Conservation (phyloP, 768 basidiomycete species). For the Boletus tomentosulus region DNA sequence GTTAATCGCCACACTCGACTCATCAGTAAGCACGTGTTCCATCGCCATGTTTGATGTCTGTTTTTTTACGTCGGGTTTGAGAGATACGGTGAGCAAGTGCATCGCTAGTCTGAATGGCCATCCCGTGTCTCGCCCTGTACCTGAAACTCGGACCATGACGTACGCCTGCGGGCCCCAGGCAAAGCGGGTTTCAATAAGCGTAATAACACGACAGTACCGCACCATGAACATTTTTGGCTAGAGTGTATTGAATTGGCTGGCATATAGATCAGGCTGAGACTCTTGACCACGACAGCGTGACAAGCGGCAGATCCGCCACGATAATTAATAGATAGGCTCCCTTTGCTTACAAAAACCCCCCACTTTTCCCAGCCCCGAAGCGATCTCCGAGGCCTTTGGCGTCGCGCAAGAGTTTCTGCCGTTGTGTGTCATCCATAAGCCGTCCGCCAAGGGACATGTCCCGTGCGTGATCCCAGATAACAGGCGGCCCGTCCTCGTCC, state of each 20-base stretch:
- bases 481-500: conserved; percentile 51
- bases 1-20: neutral
- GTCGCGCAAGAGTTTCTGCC: conserved; percentile 74
- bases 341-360: conserved; percentile 49
- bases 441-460: conserved; percentile 88
- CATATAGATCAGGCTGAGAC: neutral
- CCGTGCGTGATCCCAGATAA: conserved; percentile 88
- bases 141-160: conserved; percentile 15
- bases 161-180: neutral
- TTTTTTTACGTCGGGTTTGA: neutral
- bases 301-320: neutral
- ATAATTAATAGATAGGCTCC: neutral
- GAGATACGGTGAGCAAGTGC: neutral
- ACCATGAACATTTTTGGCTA: neutral
- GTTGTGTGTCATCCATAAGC: conserved; percentile 84
- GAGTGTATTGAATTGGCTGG: neutral
- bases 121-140: neutral
- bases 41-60: conserved; percentile 5
- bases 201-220: neutral
- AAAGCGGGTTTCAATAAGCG: neutral
- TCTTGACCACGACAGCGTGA: neutral
- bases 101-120: neutral
- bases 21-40: conserved; percentile 4
- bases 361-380: conserved; percentile 71
- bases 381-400: conserved; percentile 77